phyloP scores from a whole-genome alignment of 768 basidiomycete species.

The Gloeostereum incarnatum region DNA sequence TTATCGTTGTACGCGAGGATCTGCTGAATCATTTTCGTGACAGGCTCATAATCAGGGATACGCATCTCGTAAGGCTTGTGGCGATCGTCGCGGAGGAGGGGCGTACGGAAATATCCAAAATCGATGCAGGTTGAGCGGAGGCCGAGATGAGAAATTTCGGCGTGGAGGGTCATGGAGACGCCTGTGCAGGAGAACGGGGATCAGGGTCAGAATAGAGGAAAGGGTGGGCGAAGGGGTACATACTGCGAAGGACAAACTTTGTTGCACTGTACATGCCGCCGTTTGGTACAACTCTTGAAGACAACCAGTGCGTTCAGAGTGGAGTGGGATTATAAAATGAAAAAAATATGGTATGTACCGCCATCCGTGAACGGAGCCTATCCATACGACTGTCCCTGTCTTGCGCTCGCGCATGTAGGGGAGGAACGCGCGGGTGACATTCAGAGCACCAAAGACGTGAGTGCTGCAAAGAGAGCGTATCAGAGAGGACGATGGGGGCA shows the following conservation, averaged over 20 bases:
- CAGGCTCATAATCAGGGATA: constrained; percentile 22
- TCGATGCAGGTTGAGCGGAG: constrained; percentile 27
- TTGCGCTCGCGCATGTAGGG: constrained; percentile 35
- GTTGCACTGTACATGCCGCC: constrained; percentile 27
- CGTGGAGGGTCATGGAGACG: constrained; percentile 20
- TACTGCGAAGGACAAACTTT: constrained; percentile 28
- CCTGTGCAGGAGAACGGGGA: constrained; percentile 13
- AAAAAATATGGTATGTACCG: constrained; percentile 15
- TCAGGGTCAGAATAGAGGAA: neutral
- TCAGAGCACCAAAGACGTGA: constrained; percentile 35
- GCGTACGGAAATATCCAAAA: constrained; percentile 29
- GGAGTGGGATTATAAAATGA: neutral
- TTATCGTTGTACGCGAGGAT: constrained; percentile 23
- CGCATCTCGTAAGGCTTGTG: constrained; percentile 18
- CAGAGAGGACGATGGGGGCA: too few relatives aligned
- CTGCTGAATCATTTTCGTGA: too few relatives aligned
- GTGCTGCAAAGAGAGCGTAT: constrained; percentile 17
- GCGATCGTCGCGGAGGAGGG: constrained; percentile 18
- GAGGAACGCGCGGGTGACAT: constrained; percentile 35
- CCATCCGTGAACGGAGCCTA: constrained; percentile 35
- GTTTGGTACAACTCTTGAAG: constrained; percentile 18
- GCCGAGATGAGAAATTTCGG: constrained; percentile 27
- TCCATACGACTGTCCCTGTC: constrained; percentile 31
- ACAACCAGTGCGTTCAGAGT: too few relatives aligned
- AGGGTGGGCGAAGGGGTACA: neutral